Conservation (phyloP, 2,329 filamentous ascomycete genomes). For the Capronia americana region DNA sequence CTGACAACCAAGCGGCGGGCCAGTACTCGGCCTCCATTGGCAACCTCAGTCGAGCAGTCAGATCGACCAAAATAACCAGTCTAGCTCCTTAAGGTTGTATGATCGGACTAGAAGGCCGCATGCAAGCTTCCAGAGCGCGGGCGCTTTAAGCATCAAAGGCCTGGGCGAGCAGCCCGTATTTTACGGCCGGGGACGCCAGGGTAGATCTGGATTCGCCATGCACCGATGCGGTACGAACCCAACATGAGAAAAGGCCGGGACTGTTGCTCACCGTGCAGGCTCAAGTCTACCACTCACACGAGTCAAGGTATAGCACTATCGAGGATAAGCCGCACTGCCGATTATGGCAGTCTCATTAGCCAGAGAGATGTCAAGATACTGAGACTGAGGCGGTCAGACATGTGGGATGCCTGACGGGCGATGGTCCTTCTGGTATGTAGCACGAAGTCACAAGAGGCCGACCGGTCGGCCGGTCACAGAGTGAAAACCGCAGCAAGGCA, state of each 20-base stretch:
- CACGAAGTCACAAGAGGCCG: too few species aligned
- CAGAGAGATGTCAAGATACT: neutral
- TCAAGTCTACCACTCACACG: neutral
- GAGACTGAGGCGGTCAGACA: conserved; percentile 16
- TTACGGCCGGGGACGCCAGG: neutral
- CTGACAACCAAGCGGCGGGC: conserved; percentile 14
- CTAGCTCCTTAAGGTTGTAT: conserved; percentile 8
- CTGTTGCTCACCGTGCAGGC: conserved; percentile 2
- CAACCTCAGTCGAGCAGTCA: conserved; percentile 9
- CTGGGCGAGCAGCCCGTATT: conserved; percentile 8
- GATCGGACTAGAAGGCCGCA: neutral
- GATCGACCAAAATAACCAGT: conserved; percentile 10
- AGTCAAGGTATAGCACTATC: neutral
- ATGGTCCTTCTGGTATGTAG: neutral
- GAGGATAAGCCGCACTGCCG: neutral
- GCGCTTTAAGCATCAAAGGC: neutral
- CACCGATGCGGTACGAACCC: neutral
- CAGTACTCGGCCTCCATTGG: conserved; percentile 14
- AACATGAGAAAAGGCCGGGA: neutral
- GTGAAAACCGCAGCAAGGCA: neutral
- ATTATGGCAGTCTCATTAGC: neutral
- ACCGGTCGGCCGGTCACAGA: conserved; percentile 5
- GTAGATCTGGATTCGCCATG: neutral
- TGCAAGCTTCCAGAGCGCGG: conserved; percentile 8
- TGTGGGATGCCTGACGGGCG: conserved; percentile 6